Percentiles rank a stretch among this genome's conserved stretches.
Evolutionary conservation across 2,329 filamentous ascomycete genomes (phyloP).

Genomic region (Alternaria tenuissima): DNA sequence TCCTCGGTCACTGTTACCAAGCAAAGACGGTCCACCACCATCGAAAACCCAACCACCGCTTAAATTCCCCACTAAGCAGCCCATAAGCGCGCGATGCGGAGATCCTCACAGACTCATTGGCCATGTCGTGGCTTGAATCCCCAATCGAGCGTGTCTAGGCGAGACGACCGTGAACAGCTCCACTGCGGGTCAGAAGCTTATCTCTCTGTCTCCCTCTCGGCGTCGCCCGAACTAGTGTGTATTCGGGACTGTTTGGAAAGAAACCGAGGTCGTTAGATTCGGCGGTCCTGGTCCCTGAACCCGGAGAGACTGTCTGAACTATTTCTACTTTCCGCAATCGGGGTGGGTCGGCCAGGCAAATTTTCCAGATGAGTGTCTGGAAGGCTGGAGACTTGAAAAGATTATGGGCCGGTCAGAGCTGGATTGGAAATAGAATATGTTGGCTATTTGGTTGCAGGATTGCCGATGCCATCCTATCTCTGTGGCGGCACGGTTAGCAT

Average conservation of each 20-base stretch:
- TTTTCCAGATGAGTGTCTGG: conserved; percentile 17
- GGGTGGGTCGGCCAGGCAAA: conserved; percentile 22
- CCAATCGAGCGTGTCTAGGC: conserved; percentile 11
- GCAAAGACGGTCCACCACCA: not conserved
- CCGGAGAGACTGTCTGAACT: conserved; percentile 2
- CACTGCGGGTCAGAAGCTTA: conserved; percentile 21
- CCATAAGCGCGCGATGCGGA: conserved; percentile 2
- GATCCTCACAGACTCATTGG: conserved; percentile 5
- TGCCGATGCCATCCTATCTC: conserved; percentile 8
- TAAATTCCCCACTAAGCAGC: not conserved
- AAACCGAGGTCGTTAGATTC: conserved; percentile 12
- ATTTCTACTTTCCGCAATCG: conserved; percentile 6
- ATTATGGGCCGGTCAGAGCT: not conserved
- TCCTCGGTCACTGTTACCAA: conserved; percentile 4
- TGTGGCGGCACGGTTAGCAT: not conserved
- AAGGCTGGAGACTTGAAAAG: conserved; percentile 4
- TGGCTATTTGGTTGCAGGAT: not conserved
- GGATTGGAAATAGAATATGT: not conserved
- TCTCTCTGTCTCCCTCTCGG: conserved; percentile 7
- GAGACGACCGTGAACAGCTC: conserved; percentile 12
- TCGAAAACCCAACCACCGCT: not conserved
- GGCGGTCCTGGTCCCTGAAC: conserved; percentile 10
- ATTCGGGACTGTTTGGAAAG: not conserved
- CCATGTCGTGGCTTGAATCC: conserved; percentile 9
- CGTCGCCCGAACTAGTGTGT: conserved; percentile 2